Percentiles rank a stretch among this genome's conserved stretches.
Conservation (phyloP, 345 rosid species). For the Pugionium cornutum region DNA sequence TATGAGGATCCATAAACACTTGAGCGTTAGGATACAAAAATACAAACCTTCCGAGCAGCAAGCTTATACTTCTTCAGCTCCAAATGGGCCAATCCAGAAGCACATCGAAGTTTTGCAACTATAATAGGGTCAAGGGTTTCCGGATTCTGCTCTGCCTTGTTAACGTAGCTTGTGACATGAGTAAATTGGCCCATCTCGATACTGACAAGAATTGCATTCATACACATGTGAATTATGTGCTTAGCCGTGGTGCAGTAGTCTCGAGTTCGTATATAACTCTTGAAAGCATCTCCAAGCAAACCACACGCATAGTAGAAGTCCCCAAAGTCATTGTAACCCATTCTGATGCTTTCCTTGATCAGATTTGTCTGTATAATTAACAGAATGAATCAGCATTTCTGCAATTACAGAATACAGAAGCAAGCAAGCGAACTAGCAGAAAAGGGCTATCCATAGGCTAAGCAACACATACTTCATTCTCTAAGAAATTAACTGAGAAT, state of each 20-base stretch:
- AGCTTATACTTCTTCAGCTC: constrained; percentile 87
- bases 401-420: neutral
- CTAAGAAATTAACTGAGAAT: constrained; percentile 2
- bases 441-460: neutral
- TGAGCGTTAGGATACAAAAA: constrained; percentile 4
- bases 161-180: constrained; percentile 89
- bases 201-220: constrained; percentile 92
- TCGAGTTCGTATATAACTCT: constrained; percentile 82
- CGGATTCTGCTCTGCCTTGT: constrained; percentile 88
- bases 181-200: constrained; percentile 96
- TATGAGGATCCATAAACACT: constrained; percentile 19
- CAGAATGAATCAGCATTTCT: no score
- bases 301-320: constrained; percentile 93
- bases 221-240: constrained; percentile 91
- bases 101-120: constrained; percentile 76
- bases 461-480: neutral
- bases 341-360: constrained; percentile 95
- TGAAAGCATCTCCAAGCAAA: constrained; percentile 83
- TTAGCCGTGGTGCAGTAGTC: constrained; percentile 97
- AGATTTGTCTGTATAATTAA: constrained; percentile 73
- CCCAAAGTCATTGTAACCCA: constrained; percentile 99
- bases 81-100: constrained; percentile 92
- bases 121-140: constrained; percentile 69
- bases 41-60: constrained; percentile 91
- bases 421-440: neutral